Percentiles rank a stretch among this genome's conserved stretches.
Conservation (phyloP, 2,329 filamentous ascomycete species). For the Bretziella fagacearum region DNA sequence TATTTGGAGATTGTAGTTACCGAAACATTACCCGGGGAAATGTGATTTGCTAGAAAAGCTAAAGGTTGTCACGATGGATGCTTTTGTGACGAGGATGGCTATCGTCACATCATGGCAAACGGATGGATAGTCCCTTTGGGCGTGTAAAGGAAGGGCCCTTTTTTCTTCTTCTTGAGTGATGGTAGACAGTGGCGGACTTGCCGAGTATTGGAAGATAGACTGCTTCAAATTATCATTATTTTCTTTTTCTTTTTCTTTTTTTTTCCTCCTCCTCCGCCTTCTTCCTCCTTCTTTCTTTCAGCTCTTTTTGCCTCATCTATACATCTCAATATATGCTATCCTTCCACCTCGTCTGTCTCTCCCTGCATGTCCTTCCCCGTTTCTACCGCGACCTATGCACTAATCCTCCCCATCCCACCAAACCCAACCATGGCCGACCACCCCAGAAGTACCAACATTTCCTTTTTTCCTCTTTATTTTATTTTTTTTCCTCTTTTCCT, state of each 20-base stretch:
- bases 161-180: not conserved
- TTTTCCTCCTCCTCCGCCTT: not conserved
- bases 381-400: not conserved
- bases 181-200: not conserved
- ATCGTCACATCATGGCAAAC: not conserved
- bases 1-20: too few relatives aligned
- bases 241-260: not conserved
- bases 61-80: too few relatives aligned
- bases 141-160: too few relatives aligned
- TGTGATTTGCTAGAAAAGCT: too few relatives aligned
- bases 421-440: not conserved
- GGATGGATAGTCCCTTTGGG: too few relatives aligned
- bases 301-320: not conserved
- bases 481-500: too few relatives aligned
- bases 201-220: too few relatives aligned
- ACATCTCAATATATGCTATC: not conserved
- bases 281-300: not conserved
- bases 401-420: not conserved
- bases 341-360: not conserved
- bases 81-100: too few relatives aligned
- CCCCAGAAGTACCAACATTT: not conserved
- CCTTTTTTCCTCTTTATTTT: too few relatives aligned
- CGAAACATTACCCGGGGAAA: too few relatives aligned
- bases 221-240: too few relatives aligned
- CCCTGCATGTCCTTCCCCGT: not conserved